Evolutionary conservation across 2,329 filamentous ascomycete genomes (phyloP).

Genomic region (Decorospora gaudefroyi): DNA sequence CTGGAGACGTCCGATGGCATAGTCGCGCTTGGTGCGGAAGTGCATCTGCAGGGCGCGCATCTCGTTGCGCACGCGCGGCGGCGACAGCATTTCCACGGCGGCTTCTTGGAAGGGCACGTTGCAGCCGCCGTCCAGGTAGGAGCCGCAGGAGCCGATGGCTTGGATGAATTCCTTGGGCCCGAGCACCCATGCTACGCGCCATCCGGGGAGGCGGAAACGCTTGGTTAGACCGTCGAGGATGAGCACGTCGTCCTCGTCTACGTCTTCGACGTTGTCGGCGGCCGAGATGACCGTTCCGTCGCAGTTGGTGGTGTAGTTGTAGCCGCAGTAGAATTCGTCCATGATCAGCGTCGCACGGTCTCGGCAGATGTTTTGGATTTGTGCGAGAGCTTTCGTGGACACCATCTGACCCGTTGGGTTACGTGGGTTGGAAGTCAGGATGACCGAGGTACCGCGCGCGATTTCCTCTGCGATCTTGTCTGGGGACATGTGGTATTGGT

Average conservation of each 20-base stretch:
- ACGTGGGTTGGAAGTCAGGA: constrained; percentile 91
- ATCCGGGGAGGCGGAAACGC: constrained; percentile 92
- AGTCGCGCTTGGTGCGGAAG: constrained; percentile 93
- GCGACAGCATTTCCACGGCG: constrained; percentile 90
- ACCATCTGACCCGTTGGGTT: constrained; percentile 93
- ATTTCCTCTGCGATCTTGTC: constrained; percentile 94
- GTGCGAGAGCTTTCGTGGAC: constrained; percentile 75
- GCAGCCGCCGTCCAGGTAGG: constrained; percentile 91
- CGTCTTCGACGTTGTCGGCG: constrained; percentile 86
- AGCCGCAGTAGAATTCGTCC: constrained; percentile 71
- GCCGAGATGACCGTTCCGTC: constrained; percentile 88
- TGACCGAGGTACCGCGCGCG: constrained; percentile 74
- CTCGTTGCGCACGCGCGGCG: constrained; percentile 75
- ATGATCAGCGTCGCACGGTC: constrained; percentile 89
- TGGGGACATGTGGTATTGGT: constrained; percentile 90
- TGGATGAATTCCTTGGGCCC: constrained; percentile 96
- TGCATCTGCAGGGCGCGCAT: constrained; percentile 89
- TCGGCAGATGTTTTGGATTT: constrained; percentile 92
- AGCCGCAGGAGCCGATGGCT: constrained; percentile 88
- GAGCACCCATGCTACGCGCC: constrained; percentile 95
- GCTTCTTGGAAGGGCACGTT: constrained; percentile 96
- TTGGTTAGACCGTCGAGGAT: constrained; percentile 97
- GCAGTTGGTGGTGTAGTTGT: constrained; percentile 93
- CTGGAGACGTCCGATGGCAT: constrained; percentile 75
- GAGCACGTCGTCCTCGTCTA: constrained; percentile 77